These are phyloP conservation scores for Cercophora samala DNA, from an alignment of 495 filamentous ascomycete genomes.

Conservation along the genomic window DNA sequence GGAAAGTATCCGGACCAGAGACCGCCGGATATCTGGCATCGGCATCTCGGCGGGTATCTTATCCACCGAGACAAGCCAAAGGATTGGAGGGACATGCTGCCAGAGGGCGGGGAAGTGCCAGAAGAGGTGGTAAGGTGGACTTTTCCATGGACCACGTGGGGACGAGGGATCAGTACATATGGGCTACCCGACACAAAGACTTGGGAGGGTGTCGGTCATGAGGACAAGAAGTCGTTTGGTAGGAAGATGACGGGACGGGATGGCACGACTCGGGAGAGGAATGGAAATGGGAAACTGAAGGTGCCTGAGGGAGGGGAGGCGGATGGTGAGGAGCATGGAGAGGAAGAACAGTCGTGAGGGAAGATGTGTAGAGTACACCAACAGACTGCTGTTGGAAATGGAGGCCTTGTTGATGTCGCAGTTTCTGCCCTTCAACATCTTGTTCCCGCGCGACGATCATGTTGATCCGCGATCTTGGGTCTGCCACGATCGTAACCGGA, in stretches of 20 bases:
- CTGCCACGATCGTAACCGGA: neutral
- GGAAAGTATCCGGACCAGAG: conserved; percentile 10
- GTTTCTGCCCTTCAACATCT: neutral
- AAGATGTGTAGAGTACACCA: neutral
- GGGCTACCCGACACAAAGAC: conserved; percentile 36
- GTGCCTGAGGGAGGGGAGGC: neutral
- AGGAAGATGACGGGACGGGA: conserved; percentile 17
- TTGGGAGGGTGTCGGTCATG: conserved; percentile 36
- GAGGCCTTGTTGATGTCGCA: too few species aligned
- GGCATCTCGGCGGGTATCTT: conserved; percentile 32
- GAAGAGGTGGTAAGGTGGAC: conserved; percentile 30
- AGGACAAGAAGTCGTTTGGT: conserved; percentile 29
- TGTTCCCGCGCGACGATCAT: neutral
- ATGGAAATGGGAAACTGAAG: conserved; percentile 7
- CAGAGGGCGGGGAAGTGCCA: conserved; percentile 19
- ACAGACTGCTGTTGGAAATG: too few species aligned
- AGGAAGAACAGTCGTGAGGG: conserved; percentile 18
- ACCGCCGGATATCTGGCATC: conserved; percentile 33
- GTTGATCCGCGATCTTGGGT: neutral
- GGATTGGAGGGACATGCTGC: conserved; percentile 29
- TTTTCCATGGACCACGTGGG: conserved; percentile 36
- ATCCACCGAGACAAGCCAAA: conserved; percentile 36
- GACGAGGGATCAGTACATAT: conserved; percentile 33
- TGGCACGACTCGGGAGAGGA: neutral
- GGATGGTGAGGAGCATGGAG: neutral